Percentiles rank a stretch among this genome's conserved stretches.
These are phyloP conservation scores for Grifola frondosa DNA, from an alignment of 1,284 basidiomycete genomes.

Conservation along the genomic window DNA sequence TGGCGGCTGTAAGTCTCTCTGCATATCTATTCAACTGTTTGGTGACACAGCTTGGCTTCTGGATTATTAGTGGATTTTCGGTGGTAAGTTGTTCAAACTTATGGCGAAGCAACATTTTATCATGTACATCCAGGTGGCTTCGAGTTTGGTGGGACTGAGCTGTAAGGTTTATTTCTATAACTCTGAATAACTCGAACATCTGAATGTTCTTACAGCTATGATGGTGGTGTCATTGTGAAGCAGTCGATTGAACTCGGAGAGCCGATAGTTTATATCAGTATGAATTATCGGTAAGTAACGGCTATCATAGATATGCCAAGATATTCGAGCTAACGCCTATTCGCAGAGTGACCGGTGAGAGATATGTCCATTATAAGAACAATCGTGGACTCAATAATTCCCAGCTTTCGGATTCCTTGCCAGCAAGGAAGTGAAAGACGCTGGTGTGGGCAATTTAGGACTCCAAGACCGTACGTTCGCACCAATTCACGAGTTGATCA, in stretches of 20 bases:
- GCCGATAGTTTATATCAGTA: conserved; percentile 23
- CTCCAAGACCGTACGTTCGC: conserved; percentile 48
- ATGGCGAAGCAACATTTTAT: conserved; percentile 11
- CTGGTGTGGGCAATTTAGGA: conserved; percentile 54
- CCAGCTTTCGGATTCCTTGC: conserved; percentile 15
- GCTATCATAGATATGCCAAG: no score
- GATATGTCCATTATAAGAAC: no score
- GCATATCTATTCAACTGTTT: no score
- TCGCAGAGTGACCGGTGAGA: conserved; percentile 7
- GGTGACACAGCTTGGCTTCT: no score
- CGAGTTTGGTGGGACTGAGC: conserved; percentile 22
- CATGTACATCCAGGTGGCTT: conserved; percentile 26
- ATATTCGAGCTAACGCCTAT: background rate
- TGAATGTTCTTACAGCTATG: conserved; percentile 16
- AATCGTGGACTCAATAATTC: background rate
- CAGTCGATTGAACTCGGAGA: conserved; percentile 36
- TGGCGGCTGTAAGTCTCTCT: conserved; percentile 6
- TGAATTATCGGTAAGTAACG: conserved; percentile 16
- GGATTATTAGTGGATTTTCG: conserved; percentile 64
- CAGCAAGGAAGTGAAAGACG: conserved; percentile 47
- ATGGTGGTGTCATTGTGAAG: conserved; percentile 29
- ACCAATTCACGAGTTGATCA: background rate
- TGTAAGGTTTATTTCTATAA: conserved; percentile 5
- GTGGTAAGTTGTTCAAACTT: conserved; percentile 36
- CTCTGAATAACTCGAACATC: conserved; percentile 2